A percentile compares a stretch with the other conserved stretches of the same genome.
These are phyloP conservation scores for Ceratocystis huliohia DNA, from an alignment of 2,329 filamentous ascomycete genomes.

Conservation along the genomic window DNA sequence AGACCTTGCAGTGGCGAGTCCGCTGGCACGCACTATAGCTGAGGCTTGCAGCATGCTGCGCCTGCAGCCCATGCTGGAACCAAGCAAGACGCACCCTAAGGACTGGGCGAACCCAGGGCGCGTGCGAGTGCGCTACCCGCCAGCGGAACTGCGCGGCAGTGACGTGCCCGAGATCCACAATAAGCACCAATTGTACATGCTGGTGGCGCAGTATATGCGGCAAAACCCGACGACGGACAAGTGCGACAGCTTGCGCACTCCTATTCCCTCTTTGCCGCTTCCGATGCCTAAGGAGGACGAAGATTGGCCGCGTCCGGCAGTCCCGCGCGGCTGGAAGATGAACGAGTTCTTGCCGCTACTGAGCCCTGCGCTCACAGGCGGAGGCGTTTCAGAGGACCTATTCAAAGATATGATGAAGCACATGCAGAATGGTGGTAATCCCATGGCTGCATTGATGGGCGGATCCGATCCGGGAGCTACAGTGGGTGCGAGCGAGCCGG, in stretches of 20 bases:
- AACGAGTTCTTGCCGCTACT: conserved; percentile 71
- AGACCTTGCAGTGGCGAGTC: conserved; percentile 64
- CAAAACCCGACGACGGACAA: conserved; percentile 64
- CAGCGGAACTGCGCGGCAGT: conserved; percentile 23
- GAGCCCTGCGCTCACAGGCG: conserved; percentile 79
- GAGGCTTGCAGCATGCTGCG: conserved; percentile 66
- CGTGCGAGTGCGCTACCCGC: conserved; percentile 65
- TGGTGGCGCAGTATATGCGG: conserved; percentile 64
- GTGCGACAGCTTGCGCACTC: conserved; percentile 53
- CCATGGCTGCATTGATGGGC: conserved; percentile 35
- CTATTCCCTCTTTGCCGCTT: conserved; percentile 57
- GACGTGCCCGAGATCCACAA: conserved; percentile 42
- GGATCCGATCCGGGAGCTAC: conserved; percentile 27
- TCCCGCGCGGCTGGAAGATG: conserved; percentile 87
- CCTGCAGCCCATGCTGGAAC: conserved; percentile 68
- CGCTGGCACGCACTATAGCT: conserved; percentile 78
- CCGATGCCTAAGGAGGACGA: conserved; percentile 50
- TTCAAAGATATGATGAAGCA: conserved; percentile 95
- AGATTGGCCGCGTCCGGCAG: conserved; percentile 56
- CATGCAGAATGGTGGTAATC: conserved; percentile 50
- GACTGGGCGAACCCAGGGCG: conserved; percentile 96
- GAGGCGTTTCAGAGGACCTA: conserved; percentile 86
- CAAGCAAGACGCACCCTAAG: conserved; percentile 83
- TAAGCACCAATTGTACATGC: conserved; percentile 78
- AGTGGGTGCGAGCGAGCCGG: conserved; percentile 24